These are phyloP conservation scores for Pyropia yezoensis DNA, from an alignment of 23 red algal species.

Conservation along the genomic window DNA sequence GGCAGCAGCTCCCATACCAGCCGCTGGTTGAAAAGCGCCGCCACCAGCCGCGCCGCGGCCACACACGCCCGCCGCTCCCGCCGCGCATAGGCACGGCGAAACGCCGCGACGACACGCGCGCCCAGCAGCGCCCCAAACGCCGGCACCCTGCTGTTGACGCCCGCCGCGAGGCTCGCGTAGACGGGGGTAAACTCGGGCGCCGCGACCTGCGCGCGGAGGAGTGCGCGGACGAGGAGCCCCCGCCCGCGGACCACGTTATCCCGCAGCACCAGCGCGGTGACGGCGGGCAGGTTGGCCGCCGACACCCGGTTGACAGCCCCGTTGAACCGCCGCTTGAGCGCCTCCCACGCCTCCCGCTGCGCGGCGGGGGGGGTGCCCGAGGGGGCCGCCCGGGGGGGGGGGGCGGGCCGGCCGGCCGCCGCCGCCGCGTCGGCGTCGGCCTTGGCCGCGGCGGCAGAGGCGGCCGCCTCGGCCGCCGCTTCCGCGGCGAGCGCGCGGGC, in stretches of 20 bases:
- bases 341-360: constrained; percentile 59
- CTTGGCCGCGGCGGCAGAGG: no score
- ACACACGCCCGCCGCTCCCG: constrained; percentile 53
- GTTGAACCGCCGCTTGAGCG: constrained; percentile 52
- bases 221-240: constrained; percentile 47
- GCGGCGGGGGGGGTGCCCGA: neutral
- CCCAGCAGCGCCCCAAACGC: constrained; percentile 46
- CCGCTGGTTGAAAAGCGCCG: constrained; percentile 59
- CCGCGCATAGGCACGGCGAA: constrained; percentile 22
- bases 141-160: constrained; percentile 52
- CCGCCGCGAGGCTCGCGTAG: constrained; percentile 59
- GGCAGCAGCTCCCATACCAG: constrained; percentile 56
- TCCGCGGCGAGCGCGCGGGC: neutral
- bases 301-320: constrained; percentile 59
- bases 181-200: constrained; percentile 64
- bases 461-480: no score
- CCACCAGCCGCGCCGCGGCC: constrained; percentile 53
- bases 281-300: constrained; percentile 27
- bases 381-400: no score
- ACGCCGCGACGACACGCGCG: constrained; percentile 39
- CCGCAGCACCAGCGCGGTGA: constrained; percentile 41
- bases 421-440: no score
- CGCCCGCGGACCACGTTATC: constrained; percentile 60
- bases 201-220: constrained; percentile 62
- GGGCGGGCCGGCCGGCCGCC: no score